These are phyloP conservation scores for Physcia stellaris DNA, from an alignment of 495 filamentous ascomycete genomes.

Conservation along the genomic window DNA sequence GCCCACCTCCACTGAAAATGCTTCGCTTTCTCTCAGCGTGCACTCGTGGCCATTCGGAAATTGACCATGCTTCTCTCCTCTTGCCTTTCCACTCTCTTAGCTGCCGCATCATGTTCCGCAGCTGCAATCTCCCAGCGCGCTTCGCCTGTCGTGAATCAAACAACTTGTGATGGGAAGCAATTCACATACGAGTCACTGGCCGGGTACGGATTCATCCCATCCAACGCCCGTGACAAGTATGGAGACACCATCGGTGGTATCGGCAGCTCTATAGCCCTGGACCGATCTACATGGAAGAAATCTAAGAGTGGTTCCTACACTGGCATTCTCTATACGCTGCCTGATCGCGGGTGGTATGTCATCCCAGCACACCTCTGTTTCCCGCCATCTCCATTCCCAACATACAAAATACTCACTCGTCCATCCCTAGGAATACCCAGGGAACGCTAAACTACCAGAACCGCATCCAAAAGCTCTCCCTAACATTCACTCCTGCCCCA, in stretches of 20 bases:
- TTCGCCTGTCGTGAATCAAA: conserved; percentile 34
- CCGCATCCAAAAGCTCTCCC: conserved; percentile 57
- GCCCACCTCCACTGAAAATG: too few species aligned
- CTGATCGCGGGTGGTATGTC: conserved; percentile 58
- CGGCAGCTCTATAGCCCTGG: conserved; percentile 54
- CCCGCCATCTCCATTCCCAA: too few species aligned
- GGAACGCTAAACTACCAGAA: conserved; percentile 63
- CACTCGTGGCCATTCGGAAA: too few species aligned
- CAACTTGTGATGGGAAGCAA: conserved; percentile 47
- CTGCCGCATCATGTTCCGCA: neutral
- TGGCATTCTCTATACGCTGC: conserved; percentile 50
- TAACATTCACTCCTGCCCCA: conserved; percentile 39
- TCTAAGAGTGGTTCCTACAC: conserved; percentile 38
- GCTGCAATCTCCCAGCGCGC: neutral
- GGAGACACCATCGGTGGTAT: conserved; percentile 61
- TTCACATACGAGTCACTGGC: conserved; percentile 59
- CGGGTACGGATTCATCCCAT: conserved; percentile 52
- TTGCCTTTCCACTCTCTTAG: neutral
- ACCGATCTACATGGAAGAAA: conserved; percentile 49
- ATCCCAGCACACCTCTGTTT: too few species aligned
- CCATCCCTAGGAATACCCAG: conserved; percentile 43
- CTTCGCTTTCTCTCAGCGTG: too few species aligned
- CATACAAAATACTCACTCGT: too few species aligned
- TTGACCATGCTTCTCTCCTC: neutral
- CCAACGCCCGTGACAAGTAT: conserved; percentile 51